A percentile compares a stretch with the other conserved stretches of the same genome.
Evolutionary conservation across 1,284 basidiomycete species (phyloP).

Genomic region (Peniophora sp.): DNA sequence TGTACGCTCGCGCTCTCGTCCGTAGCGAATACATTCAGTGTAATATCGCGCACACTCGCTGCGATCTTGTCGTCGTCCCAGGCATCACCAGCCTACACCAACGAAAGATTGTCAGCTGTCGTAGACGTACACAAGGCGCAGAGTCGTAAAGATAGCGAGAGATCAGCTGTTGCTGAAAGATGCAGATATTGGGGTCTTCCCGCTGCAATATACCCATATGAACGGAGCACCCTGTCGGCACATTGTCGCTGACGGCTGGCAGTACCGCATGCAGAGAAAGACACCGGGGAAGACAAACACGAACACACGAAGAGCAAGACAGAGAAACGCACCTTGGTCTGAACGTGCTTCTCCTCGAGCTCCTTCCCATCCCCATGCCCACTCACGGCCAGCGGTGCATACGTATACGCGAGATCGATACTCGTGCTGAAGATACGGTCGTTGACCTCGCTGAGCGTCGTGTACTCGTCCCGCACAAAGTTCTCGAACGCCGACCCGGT

Average conservation of each 20-base stretch:
- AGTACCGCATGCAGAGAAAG: constrained; percentile 27
- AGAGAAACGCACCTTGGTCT: constrained; percentile 2
- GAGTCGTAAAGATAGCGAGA: neutral
- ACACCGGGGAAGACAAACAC: neutral
- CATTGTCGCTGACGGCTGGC: no score
- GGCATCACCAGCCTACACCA: constrained; percentile 32
- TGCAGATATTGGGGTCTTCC: no score
- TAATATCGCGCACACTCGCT: constrained; percentile 51
- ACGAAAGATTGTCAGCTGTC: neutral
- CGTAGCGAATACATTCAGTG: constrained; percentile 77
- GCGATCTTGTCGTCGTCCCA: constrained; percentile 59
- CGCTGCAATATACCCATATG: no score
- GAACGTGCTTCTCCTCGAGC: constrained; percentile 23
- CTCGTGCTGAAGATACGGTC: constrained; percentile 89
- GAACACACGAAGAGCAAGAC: no score
- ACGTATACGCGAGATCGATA: constrained; percentile 66
- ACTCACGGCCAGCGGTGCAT: constrained; percentile 41
- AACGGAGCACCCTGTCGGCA: no score
- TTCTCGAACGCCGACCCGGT: constrained; percentile 82
- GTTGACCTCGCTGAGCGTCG: constrained; percentile 73
- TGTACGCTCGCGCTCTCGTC: constrained; percentile 92
- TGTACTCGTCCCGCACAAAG: constrained; percentile 84
- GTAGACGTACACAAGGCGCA: neutral
- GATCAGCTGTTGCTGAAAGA: no score
- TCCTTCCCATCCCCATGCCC: constrained; percentile 39